Percentiles rank a stretch among this genome's conserved stretches.
Conservation (phyloP, 768 basidiomycete species). For the Mycena alexandri region DNA sequence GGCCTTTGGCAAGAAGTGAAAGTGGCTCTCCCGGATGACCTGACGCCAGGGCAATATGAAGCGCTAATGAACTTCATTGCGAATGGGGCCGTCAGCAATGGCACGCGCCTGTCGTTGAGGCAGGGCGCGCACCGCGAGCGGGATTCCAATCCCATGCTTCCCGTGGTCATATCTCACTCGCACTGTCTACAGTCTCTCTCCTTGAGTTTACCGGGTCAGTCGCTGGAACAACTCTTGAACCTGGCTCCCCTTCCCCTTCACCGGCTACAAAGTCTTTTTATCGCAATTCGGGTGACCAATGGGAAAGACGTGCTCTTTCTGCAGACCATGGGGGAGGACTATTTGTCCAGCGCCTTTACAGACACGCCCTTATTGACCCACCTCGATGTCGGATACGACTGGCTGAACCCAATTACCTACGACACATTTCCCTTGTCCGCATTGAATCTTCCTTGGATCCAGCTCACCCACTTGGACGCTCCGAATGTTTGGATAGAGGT, state of each 20-base stretch:
- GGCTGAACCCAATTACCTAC: not conserved
- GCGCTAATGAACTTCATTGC: conserved; percentile 16
- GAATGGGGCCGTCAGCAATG: not conserved
- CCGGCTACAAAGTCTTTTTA: not conserved
- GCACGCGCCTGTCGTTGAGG: not conserved
- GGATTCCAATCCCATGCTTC: conserved; percentile 1
- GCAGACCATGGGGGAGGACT: not conserved
- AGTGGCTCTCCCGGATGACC: conserved; percentile 9
- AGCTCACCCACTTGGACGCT: conserved; percentile 9
- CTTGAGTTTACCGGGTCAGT: conserved; percentile 1
- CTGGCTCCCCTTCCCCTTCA: not conserved
- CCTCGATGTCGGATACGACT: conserved; percentile 1
- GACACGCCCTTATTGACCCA: not conserved
- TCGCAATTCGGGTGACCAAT: not conserved
- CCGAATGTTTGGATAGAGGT: conserved; percentile 17
- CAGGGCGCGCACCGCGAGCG: conserved; percentile 3
- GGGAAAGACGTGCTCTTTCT: not conserved
- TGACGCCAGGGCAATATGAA: not conserved
- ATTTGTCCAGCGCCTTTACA: not conserved
- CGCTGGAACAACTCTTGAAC: not conserved
- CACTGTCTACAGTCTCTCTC: conserved; percentile 3
- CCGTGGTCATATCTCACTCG: not conserved
- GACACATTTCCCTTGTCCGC: not conserved
- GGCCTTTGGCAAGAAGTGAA: conserved; percentile 10
- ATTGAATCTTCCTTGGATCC: conserved; percentile 1